Percentiles rank a stretch among this genome's conserved stretches.
Evolutionary conservation across 2,329 filamentous ascomycete genomes (phyloP).

Genomic region (Monilinia vaccinii-corymbosi): DNA sequence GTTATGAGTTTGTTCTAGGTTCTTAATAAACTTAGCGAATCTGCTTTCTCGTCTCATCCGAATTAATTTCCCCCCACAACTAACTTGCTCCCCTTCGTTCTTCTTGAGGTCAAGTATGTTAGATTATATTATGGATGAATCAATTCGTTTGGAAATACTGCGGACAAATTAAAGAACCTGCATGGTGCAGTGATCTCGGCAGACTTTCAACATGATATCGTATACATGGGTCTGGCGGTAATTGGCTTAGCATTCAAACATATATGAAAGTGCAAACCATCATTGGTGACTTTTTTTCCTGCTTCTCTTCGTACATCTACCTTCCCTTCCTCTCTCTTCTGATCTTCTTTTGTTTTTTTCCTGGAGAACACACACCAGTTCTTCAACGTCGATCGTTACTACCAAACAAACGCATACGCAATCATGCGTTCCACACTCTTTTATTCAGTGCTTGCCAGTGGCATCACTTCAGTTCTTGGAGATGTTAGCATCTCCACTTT

Average conservation of each 20-base stretch:
- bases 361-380: neutral
- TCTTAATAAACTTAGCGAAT: no score
- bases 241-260: neutral
- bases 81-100: neutral
- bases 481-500: slow-evolving; percentile 25
- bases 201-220: neutral
- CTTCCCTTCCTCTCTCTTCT: neutral
- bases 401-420: neutral
- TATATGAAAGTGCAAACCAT: neutral
- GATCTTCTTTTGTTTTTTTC: neutral
- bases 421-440: slow-evolving; percentile 19
- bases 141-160: neutral
- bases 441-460: slow-evolving; percentile 18
- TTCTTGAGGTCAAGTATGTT: neutral
- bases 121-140: neutral
- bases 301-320: neutral
- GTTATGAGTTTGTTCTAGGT: no score
- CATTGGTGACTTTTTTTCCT: neutral
- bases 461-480: slow-evolving; percentile 14
- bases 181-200: neutral
- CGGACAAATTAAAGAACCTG: neutral
- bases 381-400: slow-evolving; percentile 4
- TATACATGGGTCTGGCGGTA: neutral
- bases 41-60: neutral
- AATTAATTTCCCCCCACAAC: neutral